phyloP scores from a whole-genome alignment of 441 rosid species.

The Gossypium davidsonii region DNA sequence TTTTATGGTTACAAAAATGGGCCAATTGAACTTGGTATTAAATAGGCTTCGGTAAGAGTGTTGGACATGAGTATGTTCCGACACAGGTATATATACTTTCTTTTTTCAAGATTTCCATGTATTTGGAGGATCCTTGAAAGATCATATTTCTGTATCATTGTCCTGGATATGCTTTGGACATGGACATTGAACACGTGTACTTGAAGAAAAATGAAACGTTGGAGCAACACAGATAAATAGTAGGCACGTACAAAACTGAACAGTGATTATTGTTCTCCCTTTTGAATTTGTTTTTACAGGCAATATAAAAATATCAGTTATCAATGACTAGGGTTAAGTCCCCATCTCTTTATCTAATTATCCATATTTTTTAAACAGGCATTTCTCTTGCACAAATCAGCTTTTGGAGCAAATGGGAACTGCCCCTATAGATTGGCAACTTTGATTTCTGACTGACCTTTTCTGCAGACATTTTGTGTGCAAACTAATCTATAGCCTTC shows the following conservation, averaged over 20 bases:
- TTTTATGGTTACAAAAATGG: not conserved
- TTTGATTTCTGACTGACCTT: slow-evolving; percentile 30
- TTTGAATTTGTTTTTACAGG: not conserved
- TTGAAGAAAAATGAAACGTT: not conserved
- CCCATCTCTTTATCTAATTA: not conserved
- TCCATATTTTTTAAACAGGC: slow-evolving; percentile 37
- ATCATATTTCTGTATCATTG: not conserved
- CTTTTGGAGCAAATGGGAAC: slow-evolving; percentile 57
- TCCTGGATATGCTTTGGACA: not conserved
- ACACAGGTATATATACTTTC: not conserved
- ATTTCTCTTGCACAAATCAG: slow-evolving; percentile 77
- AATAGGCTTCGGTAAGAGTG: not conserved
- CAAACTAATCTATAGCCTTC: not conserved
- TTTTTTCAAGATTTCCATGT: not conserved
- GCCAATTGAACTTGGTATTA: not conserved
- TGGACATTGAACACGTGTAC: not conserved
- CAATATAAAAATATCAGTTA: not conserved
- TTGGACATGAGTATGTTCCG: not conserved
- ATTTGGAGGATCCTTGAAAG: not conserved
- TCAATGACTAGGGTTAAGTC: not conserved
- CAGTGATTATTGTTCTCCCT: not conserved
- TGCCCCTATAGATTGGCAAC: slow-evolving; percentile 75
- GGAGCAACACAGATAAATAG: not conserved
- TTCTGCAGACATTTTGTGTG: not conserved
- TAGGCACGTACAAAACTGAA: not conserved